Evolutionary conservation across 129 eudicot species (phyloP).

Genomic region (Flaveria trinervia): DNA sequence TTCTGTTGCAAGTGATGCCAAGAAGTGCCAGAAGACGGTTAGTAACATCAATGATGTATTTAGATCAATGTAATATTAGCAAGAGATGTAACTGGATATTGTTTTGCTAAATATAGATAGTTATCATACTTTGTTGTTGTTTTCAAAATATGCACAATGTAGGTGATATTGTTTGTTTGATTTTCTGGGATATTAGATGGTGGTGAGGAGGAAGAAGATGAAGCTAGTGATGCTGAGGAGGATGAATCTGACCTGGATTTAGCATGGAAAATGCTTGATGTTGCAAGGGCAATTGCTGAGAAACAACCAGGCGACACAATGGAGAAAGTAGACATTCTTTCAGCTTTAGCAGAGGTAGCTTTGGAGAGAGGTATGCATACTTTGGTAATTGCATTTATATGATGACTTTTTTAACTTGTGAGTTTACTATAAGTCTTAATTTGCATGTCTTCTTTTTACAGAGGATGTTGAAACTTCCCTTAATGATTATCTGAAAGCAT

Average conservation of each 20-base stretch:
- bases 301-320: constrained; percentile 77
- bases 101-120: background rate
- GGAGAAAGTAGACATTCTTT: constrained; percentile 86
- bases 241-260: constrained; percentile 97
- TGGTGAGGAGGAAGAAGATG: constrained; percentile 61
- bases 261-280: constrained; percentile 99
- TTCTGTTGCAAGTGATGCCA: constrained; percentile 50
- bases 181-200: constrained; percentile 35
- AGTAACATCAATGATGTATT: constrained; percentile 24
- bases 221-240: constrained; percentile 75
- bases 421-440: background rate
- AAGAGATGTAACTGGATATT: background rate
- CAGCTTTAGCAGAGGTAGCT: constrained; percentile 83
- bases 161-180: background rate
- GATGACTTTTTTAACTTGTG: constrained; percentile 2
- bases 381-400: constrained; percentile 1
- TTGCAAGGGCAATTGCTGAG: constrained; percentile 92
- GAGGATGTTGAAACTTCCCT: constrained; percentile 98
- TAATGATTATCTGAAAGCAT: constrained; percentile 83
- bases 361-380: constrained; percentile 78
- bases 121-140: background rate
- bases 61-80: background rate
- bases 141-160: background rate
- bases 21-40: constrained; percentile 52
- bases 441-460: constrained; percentile 32